These are phyloP conservation scores for Blastomyces parvus DNA, from an alignment of 2,329 filamentous ascomycete species.

Conservation along the genomic window DNA sequence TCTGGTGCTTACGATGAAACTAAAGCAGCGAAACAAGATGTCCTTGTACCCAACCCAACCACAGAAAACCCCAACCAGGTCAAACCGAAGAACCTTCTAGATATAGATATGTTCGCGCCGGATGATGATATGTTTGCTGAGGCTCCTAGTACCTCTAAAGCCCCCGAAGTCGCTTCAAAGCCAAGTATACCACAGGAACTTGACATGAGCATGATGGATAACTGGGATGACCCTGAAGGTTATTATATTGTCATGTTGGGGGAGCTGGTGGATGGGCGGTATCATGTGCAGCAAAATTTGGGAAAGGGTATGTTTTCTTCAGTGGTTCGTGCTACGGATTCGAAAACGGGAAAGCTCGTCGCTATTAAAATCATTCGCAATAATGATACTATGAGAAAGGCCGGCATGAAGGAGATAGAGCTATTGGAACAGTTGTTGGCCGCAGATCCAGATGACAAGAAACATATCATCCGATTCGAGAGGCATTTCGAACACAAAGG, in stretches of 20 bases:
- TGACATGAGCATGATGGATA: slow-evolving; percentile 72
- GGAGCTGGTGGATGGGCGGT: slow-evolving; percentile 79
- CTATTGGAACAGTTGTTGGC: slow-evolving; percentile 81
- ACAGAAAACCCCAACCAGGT: slow-evolving; percentile 30
- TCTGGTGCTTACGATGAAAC: slow-evolving; percentile 52
- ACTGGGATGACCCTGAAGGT: slow-evolving; percentile 86
- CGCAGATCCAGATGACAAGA: slow-evolving; percentile 78
- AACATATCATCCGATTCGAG: slow-evolving; percentile 82
- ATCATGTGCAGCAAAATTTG: slow-evolving; percentile 77
- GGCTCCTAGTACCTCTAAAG: slow-evolving; percentile 48
- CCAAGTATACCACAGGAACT: slow-evolving; percentile 48
- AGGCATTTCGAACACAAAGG: slow-evolving; percentile 87
- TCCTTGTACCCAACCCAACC: slow-evolving; percentile 37
- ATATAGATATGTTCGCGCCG: slow-evolving; percentile 52
- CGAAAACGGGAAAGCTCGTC: slow-evolving; percentile 63
- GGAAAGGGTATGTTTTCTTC: slow-evolving; percentile 95
- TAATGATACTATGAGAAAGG: slow-evolving; percentile 85
- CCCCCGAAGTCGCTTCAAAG: slow-evolving; percentile 40
- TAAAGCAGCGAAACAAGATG: slow-evolving; percentile 44
- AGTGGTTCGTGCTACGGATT: slow-evolving; percentile 80
- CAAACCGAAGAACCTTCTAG: slow-evolving; percentile 46
- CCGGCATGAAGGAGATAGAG: slow-evolving; percentile 86
- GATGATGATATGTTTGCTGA: slow-evolving; percentile 77
- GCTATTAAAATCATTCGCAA: slow-evolving; percentile 97
- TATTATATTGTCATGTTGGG: slow-evolving; percentile 94